Evolutionary conservation across 2,329 filamentous ascomycete species (phyloP).

Genomic region (Teratosphaeria zuluensis): DNA sequence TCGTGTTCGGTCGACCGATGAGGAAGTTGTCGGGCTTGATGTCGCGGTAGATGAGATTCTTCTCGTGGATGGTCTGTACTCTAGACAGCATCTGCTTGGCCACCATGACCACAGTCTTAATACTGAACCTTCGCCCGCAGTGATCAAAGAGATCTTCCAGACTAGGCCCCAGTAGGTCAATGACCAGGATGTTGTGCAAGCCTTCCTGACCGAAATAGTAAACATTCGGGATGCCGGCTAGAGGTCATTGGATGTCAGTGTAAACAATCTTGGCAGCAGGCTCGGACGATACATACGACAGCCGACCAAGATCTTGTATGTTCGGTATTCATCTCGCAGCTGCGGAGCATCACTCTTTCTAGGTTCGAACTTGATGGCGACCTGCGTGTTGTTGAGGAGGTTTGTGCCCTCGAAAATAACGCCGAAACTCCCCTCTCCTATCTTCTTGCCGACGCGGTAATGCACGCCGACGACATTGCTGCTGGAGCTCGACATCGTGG

Average conservation of each 20-base stretch:
- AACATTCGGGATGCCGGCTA: constrained; percentile 96
- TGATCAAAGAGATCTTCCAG: constrained; percentile 96
- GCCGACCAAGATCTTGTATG: constrained; percentile 98
- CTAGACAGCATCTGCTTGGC: constrained; percentile 98
- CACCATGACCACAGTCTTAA: constrained; percentile 98
- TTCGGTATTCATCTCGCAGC: constrained; percentile 94
- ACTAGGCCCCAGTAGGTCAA: constrained; percentile 88
- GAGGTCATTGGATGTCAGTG: constrained; percentile 5
- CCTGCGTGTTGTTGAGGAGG: constrained; percentile 96
- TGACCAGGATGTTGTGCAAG: constrained; percentile 96
- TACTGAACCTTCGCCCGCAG: constrained; percentile 87
- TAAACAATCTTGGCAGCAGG: neutral
- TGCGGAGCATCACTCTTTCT: constrained; percentile 98
- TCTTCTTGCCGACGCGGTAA: constrained; percentile 98
- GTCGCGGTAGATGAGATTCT: constrained; percentile 97
- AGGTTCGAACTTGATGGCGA: constrained; percentile 99
- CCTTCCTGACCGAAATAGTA: constrained; percentile 99
- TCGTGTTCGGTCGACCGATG: constrained; percentile 83
- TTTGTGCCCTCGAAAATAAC: constrained; percentile 99
- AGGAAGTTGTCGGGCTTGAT: constrained; percentile 99
- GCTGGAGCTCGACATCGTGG: constrained; percentile 68
- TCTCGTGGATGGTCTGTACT: constrained; percentile 92
- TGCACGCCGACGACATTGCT: constrained; percentile 95
- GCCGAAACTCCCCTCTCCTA: constrained; percentile 95
- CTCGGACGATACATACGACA: constrained; percentile 65